Conservation (phyloP, 2,329 filamentous ascomycete genomes). For the Pyricularia sp. region DNA sequence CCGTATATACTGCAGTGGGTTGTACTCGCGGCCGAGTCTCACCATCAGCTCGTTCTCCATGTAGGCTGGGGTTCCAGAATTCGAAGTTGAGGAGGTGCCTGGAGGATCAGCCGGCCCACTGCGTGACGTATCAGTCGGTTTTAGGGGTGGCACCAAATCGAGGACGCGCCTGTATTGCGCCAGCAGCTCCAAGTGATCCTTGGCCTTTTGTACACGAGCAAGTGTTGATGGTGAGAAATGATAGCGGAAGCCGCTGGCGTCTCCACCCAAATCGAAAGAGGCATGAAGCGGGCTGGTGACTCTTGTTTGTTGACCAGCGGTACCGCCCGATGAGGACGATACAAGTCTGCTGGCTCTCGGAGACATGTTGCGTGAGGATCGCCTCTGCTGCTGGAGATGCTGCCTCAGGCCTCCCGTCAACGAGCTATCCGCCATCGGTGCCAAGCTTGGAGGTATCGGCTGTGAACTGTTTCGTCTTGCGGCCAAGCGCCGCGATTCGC, state of each 20-base stretch:
- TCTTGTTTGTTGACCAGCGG: slow-evolving; percentile 17
- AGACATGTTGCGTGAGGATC: slow-evolving; percentile 50
- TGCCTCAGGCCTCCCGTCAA: slow-evolving; percentile 43
- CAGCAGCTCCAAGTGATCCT: slow-evolving; percentile 75
- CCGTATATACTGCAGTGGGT: slow-evolving; percentile 85
- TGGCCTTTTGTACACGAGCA: slow-evolving; percentile 74
- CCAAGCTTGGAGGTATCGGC: slow-evolving; percentile 39
- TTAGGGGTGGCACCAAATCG: slow-evolving; percentile 68
- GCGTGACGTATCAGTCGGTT: slow-evolving; percentile 25
- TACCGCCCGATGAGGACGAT: neutral
- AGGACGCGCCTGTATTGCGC: slow-evolving; percentile 75
- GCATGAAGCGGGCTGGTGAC: slow-evolving; percentile 25
- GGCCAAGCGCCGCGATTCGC: slow-evolving; percentile 64
- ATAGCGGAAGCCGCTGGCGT: slow-evolving; percentile 43
- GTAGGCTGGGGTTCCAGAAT: slow-evolving; percentile 27
- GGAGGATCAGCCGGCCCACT: too few species aligned
- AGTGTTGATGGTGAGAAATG: slow-evolving; percentile 73
- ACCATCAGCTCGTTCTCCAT: slow-evolving; percentile 21
- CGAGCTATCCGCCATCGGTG: slow-evolving; percentile 41
- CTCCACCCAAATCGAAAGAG: slow-evolving; percentile 31
- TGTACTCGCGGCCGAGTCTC: slow-evolving; percentile 63
- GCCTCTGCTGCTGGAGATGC: slow-evolving; percentile 64
- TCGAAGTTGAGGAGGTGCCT: slow-evolving; percentile 14
- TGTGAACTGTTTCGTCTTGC: slow-evolving; percentile 46
- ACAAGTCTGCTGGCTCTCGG: slow-evolving; percentile 27